Evolutionary conservation across 1,139 yeast species (phyloP).

Genomic region (Saccharomyces hybrid): DNA sequence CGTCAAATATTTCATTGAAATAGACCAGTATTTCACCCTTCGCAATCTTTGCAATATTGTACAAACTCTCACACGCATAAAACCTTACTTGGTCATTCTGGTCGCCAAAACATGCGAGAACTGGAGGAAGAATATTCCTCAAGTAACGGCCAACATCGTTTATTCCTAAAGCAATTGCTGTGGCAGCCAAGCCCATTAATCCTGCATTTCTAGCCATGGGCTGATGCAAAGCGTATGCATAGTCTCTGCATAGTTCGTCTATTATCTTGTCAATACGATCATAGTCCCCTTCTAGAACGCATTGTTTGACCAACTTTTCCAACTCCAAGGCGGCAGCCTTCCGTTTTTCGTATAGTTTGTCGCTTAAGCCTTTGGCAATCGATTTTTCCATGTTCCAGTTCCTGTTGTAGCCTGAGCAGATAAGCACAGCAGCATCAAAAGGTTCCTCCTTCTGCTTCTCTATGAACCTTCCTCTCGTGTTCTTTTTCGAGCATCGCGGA

Average conservation of each 20-base stretch:
- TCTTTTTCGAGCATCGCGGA: not conserved
- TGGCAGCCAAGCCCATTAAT: conserved; percentile 67
- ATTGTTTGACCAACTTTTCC: conserved; percentile 70
- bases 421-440: not conserved
- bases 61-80: conserved; percentile 93
- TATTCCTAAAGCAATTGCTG: conserved; percentile 69
- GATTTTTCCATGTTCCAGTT: conserved; percentile 48
- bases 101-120: conserved; percentile 91
- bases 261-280: conserved; percentile 63
- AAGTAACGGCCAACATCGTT: conserved; percentile 64
- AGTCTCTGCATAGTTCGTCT: conserved; percentile 59
- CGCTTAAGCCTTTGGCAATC: conserved; percentile 75
- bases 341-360: conserved; percentile 87
- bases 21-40: conserved; percentile 87
- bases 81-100: conserved; percentile 94
- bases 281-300: conserved; percentile 59
- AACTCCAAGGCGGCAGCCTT: conserved; percentile 90
- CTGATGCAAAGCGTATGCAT: conserved; percentile 69
- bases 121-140: conserved; percentile 86
- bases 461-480: not conserved
- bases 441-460: not conserved
- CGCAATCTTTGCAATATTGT: conserved; percentile 94
- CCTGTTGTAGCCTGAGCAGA: not conserved
- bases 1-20: conserved; percentile 92
- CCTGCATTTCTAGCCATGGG: conserved; percentile 75